Percentiles rank a stretch among this genome's conserved stretches.
Evolutionary conservation across 805 yeast genomes (phyloP).

Genomic region (Naumovozyma dairenensis): DNA sequence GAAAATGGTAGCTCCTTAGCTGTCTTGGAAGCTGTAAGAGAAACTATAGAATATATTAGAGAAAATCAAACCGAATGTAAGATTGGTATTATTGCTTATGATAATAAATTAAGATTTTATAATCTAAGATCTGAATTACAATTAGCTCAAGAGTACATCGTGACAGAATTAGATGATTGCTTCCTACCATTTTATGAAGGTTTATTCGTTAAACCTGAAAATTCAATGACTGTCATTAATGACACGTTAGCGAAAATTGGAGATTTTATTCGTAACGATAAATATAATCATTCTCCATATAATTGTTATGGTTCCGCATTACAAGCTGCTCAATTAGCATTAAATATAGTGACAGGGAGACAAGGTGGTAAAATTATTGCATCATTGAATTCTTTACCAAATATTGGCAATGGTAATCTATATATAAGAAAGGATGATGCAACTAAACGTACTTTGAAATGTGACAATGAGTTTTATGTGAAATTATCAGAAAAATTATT

Average conservation of each 20-base stretch:
- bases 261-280: slow-evolving; percentile 29
- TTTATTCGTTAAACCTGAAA: slow-evolving; percentile 68
- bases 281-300: slow-evolving; percentile 32
- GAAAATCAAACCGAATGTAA: slow-evolving; percentile 35
- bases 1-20: slow-evolving; percentile 46
- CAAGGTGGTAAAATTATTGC: slow-evolving; percentile 84
- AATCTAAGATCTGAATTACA: slow-evolving; percentile 50
- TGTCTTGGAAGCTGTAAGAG: slow-evolving; percentile 60
- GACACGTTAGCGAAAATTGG: slow-evolving; percentile 46
- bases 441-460: slow-evolving; percentile 44
- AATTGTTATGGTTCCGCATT: slow-evolving; percentile 76
- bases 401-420: slow-evolving; percentile 70
- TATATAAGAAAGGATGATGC: slow-evolving; percentile 32
- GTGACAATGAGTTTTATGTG: slow-evolving; percentile 54
- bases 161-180: slow-evolving; percentile 47
- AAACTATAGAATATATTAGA: slow-evolving; percentile 34
- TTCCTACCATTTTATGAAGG: slow-evolving; percentile 76
- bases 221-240: slow-evolving; percentile 53
- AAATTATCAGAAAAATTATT: slow-evolving; percentile 49
- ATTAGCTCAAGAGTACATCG: slow-evolving; percentile 47
- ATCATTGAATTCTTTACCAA: slow-evolving; percentile 59
- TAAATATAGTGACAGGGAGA: slow-evolving; percentile 36
- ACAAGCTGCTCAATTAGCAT: slow-evolving; percentile 52
- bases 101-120: slow-evolving; percentile 61
- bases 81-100: slow-evolving; percentile 68